Base-by-base conservation (phyloP, 2,329 filamentous ascomycete species). In the Penicillium sp. region DNA sequence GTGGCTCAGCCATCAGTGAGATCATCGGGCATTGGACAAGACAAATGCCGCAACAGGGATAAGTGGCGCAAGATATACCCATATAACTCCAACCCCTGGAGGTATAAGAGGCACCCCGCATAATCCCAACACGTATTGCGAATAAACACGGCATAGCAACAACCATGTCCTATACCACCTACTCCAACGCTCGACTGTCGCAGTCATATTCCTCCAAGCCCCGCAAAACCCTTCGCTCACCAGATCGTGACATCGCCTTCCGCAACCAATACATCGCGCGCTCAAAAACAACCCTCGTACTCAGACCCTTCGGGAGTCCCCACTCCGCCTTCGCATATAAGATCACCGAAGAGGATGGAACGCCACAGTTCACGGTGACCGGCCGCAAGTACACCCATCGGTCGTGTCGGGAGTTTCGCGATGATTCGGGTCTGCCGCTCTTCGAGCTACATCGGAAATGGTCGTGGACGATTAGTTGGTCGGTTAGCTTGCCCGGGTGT, bases 341-440 rank as follows among this genome's bases (percentile, higher is more conserved):
- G 24, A 59, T 67, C 38, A 56, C 50, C 9, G 58, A 63, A 35
- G 58, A 66, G 26, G 61, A 65, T 7, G 59, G 59, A 8, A 44
- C 44, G 0, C 42, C 55, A 1, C 51, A 46, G 2, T 69, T 66
- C 35, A 67, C 67, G 0, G 63, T 61, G 1, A 66, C 61, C 18
- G 66, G 67, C 35, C 59, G 65, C 47, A 68, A 67, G 52, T 66
- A 60, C 39, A 61, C 55, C 22, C 52, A 63, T 46, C 56, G 64
- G 20, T 55, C 59, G 0, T 66, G 61, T 52, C 62, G 66, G 1
- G 67, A 68, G 34, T 63, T 69, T 37, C 63, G 65, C 9, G 67
- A 68, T 53, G 48, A 52, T 2, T 64, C 66, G 8, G 67, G 66
- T 2, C 48, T 69, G 4, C 66, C 67, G 22, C 53, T 67, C 3